Evolutionary conservation across 495 filamentous ascomycete species (phyloP), one percentile per base, ranked within the genome.

Genomic region (Talaromyces liani): DNA sequence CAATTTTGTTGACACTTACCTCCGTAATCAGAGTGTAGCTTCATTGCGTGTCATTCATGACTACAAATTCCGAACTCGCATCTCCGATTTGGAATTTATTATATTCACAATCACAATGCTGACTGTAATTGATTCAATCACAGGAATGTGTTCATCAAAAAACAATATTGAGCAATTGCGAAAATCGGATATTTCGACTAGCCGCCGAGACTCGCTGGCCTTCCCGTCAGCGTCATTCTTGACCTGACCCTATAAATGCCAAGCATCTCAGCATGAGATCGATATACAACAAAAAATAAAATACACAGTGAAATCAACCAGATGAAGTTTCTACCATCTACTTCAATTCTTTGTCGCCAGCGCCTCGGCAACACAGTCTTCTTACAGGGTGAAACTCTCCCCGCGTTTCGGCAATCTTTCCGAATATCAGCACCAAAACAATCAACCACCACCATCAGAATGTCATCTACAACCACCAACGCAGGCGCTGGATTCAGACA

Each of bases 341-440:
- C 6, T 22, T 36, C 31, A 31, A 20, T 36, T 9, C 14, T 56
- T 27, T 12, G 9, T 56, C 24, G 53, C 27, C 53, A 29, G 29
- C 53, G 22, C n/a, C 22, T 29, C n/a, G 27, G 22, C 53, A 1
- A 10, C 24, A 16, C 53, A 6, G 9, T 16, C 18, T 27, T 7
- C 29, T 31, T 6, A 56, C 29, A 56, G 9, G 14, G n/a, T n/a
- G 6, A 56, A 25, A 10, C n/a, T 31, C 22, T 56, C 27, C 56
- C 56, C 56, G 56, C 56, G n/a, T 33, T 58, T 58, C 27, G 31
- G 27, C 56, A 58, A 58, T 25, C 24, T 2, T 58, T 25, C 56
- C 56, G 56, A 55, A 55, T 24, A 55, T 27, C 51, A 31, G 6
- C 29, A 54, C 49, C 49, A 27, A 54, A 22, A 54, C 49, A 22